These are phyloP conservation scores for Syncephalastrum racemosum DNA, from an alignment of 371 early-diverging fungal genomes.

Conservation along the genomic window DNA sequence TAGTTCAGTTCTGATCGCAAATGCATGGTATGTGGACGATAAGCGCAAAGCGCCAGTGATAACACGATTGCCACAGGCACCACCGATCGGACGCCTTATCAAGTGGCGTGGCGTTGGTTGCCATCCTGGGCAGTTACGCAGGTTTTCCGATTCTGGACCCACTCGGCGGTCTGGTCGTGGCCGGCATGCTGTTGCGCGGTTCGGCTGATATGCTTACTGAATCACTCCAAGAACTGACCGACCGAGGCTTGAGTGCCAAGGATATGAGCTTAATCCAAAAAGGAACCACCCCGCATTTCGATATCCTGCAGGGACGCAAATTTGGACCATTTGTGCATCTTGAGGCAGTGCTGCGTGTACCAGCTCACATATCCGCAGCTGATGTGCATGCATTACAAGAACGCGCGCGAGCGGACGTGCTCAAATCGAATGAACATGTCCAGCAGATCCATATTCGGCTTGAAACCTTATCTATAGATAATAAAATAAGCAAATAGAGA, in stretches of 20 bases:
- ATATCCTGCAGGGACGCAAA: no score
- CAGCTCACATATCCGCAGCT: no score
- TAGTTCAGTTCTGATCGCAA: conserved; percentile 68
- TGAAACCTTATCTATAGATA: no score
- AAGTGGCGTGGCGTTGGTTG: conserved; percentile 61
- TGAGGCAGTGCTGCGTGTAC: no score
- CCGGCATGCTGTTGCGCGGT: conserved; percentile 59
- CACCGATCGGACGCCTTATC: conserved; percentile 73
- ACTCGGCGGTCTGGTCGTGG: conserved; percentile 62
- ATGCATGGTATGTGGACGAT: conserved; percentile 55
- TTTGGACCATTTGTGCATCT: no score
- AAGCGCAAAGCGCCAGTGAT: background rate
- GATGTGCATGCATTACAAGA: no score
- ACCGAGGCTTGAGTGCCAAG: conserved; percentile 26
- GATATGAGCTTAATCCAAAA: no score
- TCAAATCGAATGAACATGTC: no score
- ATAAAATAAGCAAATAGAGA: no score
- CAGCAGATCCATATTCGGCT: no score
- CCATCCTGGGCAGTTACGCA: conserved; percentile 62
- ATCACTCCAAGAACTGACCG: conserved; percentile 49
- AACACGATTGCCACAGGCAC: conserved; percentile 44
- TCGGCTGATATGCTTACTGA: conserved; percentile 46
- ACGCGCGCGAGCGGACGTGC: no score
- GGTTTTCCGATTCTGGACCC: conserved; percentile 71
- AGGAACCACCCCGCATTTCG: no score